Evolutionary conservation across 768 basidiomycete genomes (phyloP), one percentile per base, ranked within the genome.

Genomic region (Tylopilus sp.): DNA sequence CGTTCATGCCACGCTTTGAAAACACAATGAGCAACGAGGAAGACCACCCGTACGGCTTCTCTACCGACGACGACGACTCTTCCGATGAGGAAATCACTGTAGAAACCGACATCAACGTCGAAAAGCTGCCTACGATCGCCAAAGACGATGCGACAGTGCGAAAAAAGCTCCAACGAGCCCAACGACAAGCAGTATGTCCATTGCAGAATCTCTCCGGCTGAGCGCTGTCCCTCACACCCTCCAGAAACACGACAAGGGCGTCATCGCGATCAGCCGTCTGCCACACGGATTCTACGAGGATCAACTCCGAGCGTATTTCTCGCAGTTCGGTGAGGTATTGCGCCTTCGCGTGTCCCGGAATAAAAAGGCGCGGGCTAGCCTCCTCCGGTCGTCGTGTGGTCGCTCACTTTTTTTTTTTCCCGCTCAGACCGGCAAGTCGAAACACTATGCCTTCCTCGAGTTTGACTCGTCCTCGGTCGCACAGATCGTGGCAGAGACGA

Each of bases 281-380:
- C 97, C 97, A 2, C 94, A 98, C 60, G 97, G 97, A 20, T 98
- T 99, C 72, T 95, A 92, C 71, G 97, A 99, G 71, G 91, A 91
- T 48, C 87, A 98, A 69, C 83, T 98, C 69, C 83, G 82, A 56
- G 84, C 82, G 2, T 98, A 98, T 72, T 97, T 99, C 65, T 79
- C 87, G 23, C 97, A 99, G 66, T 99, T 98, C 57, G 97, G 97
- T 5, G 80, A 84, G 39, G 83, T 99, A 22, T 86, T 90, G 17
- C 85, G 95, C 42, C 65, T 98, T 23, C 82, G 97, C 7, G 71
- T 99, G 15, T 95, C 95, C 4, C 82, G 97, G 53, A 99, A 95
- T 68, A 94, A 93, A 75, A 91, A 86, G 82, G 95, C 87, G 15
- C 33, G 15, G 33, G 12, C 2, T 18, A 4, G 10, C 58, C 10